phyloP scores from a whole-genome alignment of 2,329 filamentous ascomycete genomes.

The Massarina eburnea region DNA sequence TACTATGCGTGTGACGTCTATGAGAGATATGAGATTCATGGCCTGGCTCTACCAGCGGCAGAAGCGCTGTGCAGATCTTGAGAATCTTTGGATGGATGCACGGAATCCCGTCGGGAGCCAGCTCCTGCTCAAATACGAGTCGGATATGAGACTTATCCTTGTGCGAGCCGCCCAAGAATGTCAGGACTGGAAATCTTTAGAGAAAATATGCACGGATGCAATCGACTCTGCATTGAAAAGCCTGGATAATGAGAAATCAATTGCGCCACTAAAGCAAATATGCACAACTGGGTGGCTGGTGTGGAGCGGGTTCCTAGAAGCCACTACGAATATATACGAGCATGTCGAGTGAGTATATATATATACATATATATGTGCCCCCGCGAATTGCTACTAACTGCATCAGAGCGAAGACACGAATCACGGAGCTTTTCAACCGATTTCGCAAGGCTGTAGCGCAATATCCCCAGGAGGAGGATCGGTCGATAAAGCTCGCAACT shows the following conservation, averaged over 20 bases:
- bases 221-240: constrained; percentile 13
- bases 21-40: constrained; percentile 40
- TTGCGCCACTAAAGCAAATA: constrained; percentile 12
- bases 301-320: constrained; percentile 22
- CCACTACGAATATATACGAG: constrained; percentile 7
- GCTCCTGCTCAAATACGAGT: constrained; percentile 22
- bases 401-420: background rate
- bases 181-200: constrained; percentile 19
- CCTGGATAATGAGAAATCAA: constrained; percentile 1
- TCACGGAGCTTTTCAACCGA: background rate
- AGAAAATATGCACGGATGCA: constrained; percentile 15
- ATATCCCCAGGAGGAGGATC: background rate
- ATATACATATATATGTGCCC: too few relatives aligned
- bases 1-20: constrained; percentile 27
- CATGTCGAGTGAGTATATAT: constrained; percentile 13
- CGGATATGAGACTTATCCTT: constrained; percentile 24
- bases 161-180: constrained; percentile 13
- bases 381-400: background rate
- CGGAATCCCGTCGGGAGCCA: constrained; percentile 17
- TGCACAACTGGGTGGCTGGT: constrained; percentile 22
- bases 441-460: background rate
- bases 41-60: constrained; percentile 31
- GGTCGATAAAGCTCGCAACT: constrained; percentile 7
- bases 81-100: constrained; percentile 26
- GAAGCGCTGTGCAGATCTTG: constrained; percentile 22